Evolutionary conservation across 176 grass and related monocot genomes (phyloP).

Genomic region (Melocanna baccifera): DNA sequence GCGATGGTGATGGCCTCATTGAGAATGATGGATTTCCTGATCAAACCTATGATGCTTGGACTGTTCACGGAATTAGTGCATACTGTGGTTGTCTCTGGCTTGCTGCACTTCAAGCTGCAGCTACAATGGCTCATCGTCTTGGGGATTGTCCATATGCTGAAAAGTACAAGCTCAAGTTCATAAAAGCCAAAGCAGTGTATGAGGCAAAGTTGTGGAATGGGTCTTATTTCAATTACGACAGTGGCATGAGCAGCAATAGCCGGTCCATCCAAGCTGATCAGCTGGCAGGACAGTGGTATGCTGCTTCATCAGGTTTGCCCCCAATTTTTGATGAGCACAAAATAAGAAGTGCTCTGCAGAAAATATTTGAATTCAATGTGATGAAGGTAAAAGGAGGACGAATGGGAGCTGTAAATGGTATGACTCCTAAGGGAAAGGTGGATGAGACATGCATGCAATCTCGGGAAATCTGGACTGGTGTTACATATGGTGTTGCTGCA

Average conservation of each 20-base stretch:
- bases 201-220: slow-evolving; percentile 94
- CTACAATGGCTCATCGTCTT: slow-evolving; percentile 85
- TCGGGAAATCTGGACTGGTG: slow-evolving; percentile 98
- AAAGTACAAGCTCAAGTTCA: slow-evolving; percentile 85
- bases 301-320: slow-evolving; percentile 74
- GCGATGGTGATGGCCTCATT: slow-evolving; percentile 74
- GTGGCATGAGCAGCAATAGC: slow-evolving; percentile 76
- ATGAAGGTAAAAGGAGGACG: slow-evolving; percentile 93
- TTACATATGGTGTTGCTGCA: slow-evolving; percentile 85
- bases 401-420: slow-evolving; percentile 90
- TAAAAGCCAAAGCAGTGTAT: slow-evolving; percentile 79
- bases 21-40: slow-evolving; percentile 99
- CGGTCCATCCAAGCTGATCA: slow-evolving; percentile 95
- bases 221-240: slow-evolving; percentile 95
- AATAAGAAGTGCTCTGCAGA: slow-evolving; percentile 73
- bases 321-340: slow-evolving; percentile 71
- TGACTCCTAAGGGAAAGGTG: slow-evolving; percentile 84
- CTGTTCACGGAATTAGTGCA: slow-evolving; percentile 86
- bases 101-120: slow-evolving; percentile 90
- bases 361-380: slow-evolving; percentile 95
- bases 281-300: slow-evolving; percentile 88
- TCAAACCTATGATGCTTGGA: slow-evolving; percentile 99
- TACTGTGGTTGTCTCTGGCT: slow-evolving; percentile 94
- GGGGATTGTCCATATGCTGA: slow-evolving; percentile 68
- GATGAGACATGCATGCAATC: slow-evolving; percentile 93